A percentile compares a stretch with the other conserved stretches of the same genome.
Conservation (phyloP, 164 flowering plant species). For the Stephania cephalantha region DNA sequence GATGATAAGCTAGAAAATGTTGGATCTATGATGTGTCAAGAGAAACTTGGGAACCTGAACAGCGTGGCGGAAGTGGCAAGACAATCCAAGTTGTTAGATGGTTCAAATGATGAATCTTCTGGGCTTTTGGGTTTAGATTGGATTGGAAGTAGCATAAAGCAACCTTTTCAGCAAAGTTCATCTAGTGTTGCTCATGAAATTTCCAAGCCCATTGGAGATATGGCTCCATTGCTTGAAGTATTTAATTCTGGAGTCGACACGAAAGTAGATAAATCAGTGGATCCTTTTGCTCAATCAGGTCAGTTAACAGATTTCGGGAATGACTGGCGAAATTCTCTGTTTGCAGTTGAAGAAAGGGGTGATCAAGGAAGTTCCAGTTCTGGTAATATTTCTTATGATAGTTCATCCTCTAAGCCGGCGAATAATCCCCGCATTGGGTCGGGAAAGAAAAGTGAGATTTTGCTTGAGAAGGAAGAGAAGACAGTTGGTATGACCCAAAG, state of each 20-base stretch:
- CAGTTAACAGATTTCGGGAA: constrained; percentile 26
- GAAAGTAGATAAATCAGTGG: constrained; percentile 5
- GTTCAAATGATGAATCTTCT: constrained; percentile 6
- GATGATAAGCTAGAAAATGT: neutral
- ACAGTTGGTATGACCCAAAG: constrained; percentile 11
- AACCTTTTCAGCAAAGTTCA: constrained; percentile 8
- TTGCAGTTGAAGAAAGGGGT: constrained; percentile 9
- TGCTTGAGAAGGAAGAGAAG: constrained; percentile 11
- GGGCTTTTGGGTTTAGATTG: constrained; percentile 5
- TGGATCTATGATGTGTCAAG: constrained; percentile 7
- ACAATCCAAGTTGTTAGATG: neutral
- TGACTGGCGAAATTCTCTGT: constrained; percentile 17
- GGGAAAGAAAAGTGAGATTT: constrained; percentile 7
- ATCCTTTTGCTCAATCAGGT: constrained; percentile 8
- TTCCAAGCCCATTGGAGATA: constrained; percentile 8
- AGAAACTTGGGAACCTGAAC: neutral
- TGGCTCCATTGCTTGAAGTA: constrained; percentile 3
- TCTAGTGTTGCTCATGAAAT: neutral
- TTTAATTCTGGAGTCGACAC: constrained; percentile 4
- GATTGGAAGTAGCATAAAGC: constrained; percentile 7
- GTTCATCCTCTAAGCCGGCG: constrained; percentile 1
- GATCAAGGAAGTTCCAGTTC: constrained; percentile 7
- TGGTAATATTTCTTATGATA: constrained; percentile 1
- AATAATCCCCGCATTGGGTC: constrained; percentile 8
- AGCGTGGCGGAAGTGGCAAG: constrained; percentile 3